Evolutionary conservation across 306 rosid species (phyloP).

Genomic region (Fragaria ananassa): DNA sequence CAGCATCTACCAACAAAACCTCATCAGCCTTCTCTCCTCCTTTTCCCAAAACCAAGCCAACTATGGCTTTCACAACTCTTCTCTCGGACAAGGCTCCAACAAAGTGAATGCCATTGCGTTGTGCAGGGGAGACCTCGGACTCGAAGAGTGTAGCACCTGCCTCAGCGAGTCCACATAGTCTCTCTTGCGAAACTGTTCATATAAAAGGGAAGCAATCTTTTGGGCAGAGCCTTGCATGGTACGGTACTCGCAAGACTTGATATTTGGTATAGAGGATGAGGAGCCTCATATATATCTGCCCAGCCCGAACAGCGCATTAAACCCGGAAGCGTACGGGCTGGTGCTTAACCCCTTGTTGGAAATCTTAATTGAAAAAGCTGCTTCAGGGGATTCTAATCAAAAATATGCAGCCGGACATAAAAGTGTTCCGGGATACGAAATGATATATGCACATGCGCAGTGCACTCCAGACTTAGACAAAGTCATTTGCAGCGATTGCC

Average conservation of each 20-base stretch:
- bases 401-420: slow-evolving; percentile 11
- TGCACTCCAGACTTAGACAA: slow-evolving; percentile 5
- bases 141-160: not conserved
- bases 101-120: not conserved
- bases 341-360: slow-evolving; percentile 5
- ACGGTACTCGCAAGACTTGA: slow-evolving; percentile 7
- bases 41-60: not conserved
- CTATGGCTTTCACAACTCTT: not conserved
- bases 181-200: not conserved
- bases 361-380: not conserved
- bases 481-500: not conserved
- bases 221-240: slow-evolving; percentile 10
- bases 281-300: not conserved
- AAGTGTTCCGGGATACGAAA: not conserved
- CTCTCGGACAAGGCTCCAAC: not conserved
- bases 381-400: not conserved
- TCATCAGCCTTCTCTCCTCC: slow-evolving; percentile 8
- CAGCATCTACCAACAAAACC: not conserved
- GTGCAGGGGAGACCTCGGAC: slow-evolving; percentile 2
- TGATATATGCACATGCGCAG: slow-evolving; percentile 8
- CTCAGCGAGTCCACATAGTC: not conserved
- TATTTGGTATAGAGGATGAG: not conserved
- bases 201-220: slow-evolving; percentile 2
- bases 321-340: not conserved
- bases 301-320: not conserved